Conservation (phyloP, 805 yeast genomes). For the Middelhovenomyces tepae region DNA sequence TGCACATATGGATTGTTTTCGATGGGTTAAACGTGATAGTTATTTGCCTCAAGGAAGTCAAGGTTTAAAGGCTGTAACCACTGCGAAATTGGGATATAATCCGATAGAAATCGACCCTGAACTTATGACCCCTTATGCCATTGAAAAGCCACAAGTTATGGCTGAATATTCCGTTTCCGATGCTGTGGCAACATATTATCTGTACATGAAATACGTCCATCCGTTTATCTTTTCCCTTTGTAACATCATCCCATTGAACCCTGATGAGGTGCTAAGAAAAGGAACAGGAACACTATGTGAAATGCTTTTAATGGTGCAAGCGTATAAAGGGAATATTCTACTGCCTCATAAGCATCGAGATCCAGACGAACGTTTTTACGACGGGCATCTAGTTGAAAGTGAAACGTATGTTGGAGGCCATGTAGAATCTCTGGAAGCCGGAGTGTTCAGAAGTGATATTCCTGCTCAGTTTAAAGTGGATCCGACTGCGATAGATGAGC, state of each 20-base stretch:
- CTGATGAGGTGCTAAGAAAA: constrained; percentile 90
- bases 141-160: constrained; percentile 80
- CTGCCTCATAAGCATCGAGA: constrained; percentile 92
- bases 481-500: constrained; percentile 72
- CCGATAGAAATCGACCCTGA: constrained; percentile 97
- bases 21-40: constrained; percentile 98
- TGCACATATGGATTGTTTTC: constrained; percentile 92
- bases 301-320: constrained; percentile 93
- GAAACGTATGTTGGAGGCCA: constrained; percentile 99
- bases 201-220: constrained; percentile 93
- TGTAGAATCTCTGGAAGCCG: constrained; percentile 95
- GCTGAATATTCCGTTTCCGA: constrained; percentile 98
- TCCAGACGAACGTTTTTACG: constrained; percentile 88
- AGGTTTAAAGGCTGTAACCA: constrained; percentile 96
- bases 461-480: constrained; percentile 68
- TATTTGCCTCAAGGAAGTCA: constrained; percentile 98
- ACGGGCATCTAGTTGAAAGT: constrained; percentile 87
- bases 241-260: constrained; percentile 90
- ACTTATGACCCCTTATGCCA: constrained; percentile 95
- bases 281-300: constrained; percentile 99
- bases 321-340: constrained; percentile 65
- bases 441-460: constrained; percentile 89
- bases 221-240: constrained; percentile 94
- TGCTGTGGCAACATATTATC: constrained; percentile 96
- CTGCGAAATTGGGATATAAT: constrained; percentile 88